These are phyloP conservation scores for Trypanosoma vivax DNA, from an alignment of 208 protist species.

Conservation along the genomic window DNA sequence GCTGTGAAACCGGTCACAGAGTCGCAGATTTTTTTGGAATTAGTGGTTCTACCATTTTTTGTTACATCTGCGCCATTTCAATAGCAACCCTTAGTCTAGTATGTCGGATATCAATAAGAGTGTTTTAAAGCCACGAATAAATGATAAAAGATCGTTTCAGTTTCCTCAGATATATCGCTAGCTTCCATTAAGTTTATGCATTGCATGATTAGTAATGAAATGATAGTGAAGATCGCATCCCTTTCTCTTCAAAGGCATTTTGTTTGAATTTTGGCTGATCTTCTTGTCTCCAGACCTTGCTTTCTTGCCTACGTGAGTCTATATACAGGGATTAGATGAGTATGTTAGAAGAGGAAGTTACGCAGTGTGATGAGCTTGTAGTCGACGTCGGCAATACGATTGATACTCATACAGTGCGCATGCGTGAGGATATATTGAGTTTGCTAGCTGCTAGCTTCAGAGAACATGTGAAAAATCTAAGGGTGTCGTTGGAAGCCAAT, in stretches of 20 bases:
- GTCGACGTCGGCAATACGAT: conserved; percentile 12
- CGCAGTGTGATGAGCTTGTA: conserved; percentile 6
- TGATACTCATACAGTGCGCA: conserved; percentile 14
- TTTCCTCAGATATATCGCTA: too few relatives aligned
- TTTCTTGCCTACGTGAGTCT: background rate
- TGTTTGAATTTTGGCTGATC: too few relatives aligned
- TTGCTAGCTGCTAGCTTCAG: conserved; percentile 9
- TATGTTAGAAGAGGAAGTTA: conserved; percentile 5
- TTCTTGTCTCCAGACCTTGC: background rate
- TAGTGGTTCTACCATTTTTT: too few relatives aligned
- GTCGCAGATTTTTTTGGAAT: too few relatives aligned
- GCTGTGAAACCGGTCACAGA: too few relatives aligned
- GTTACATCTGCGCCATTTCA: too few relatives aligned
- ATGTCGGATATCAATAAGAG: too few relatives aligned
- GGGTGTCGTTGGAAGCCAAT: conserved; percentile 5
- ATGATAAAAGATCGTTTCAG: too few relatives aligned
- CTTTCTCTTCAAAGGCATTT: too few relatives aligned
- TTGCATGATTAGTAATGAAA: background rate
- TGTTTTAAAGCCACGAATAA: too few relatives aligned
- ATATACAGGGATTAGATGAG: background rate
- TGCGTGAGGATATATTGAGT: conserved; percentile 19
- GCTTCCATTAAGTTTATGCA: background rate
- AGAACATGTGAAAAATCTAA: conserved; percentile 4
- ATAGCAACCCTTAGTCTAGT: too few relatives aligned
- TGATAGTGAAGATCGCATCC: too few relatives aligned